Conservation (phyloP, 1,139 yeast species). For the Yamadazyma blattariae region DNA sequence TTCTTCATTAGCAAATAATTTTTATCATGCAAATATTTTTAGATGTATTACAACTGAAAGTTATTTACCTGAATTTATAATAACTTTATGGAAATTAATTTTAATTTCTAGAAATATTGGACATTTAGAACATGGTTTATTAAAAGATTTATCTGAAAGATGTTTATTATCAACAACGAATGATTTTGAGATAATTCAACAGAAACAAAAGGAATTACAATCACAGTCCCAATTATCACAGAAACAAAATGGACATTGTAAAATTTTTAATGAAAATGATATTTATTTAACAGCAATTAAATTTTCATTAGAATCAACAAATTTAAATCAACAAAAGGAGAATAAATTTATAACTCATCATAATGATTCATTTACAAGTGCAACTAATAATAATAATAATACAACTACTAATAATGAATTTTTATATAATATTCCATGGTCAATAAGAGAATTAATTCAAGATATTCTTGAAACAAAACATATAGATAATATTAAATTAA, state of each 20-base stretch:
- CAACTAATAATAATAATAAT: background rate
- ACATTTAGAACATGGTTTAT: slow-evolving; percentile 29
- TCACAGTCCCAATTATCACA: too few relatives aligned
- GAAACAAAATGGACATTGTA: slow-evolving; percentile 30
- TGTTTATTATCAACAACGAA: slow-evolving; percentile 24
- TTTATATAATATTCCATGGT: slow-evolving; percentile 38
- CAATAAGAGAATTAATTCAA: slow-evolving; percentile 33
- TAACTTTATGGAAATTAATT: slow-evolving; percentile 29
- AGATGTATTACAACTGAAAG: slow-evolving; percentile 35
- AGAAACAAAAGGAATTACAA: too few relatives aligned
- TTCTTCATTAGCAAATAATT: slow-evolving; percentile 43
- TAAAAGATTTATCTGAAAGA: slow-evolving; percentile 30
- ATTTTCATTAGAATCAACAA: slow-evolving; percentile 39
- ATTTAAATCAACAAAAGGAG: slow-evolving; percentile 17
- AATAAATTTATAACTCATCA: slow-evolving; percentile 9
- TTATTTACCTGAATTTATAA: slow-evolving; percentile 27
- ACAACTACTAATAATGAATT: background rate
- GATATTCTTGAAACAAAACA: slow-evolving; percentile 38
- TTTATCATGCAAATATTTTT: slow-evolving; percentile 53
- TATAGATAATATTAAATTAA: slow-evolving; percentile 27
- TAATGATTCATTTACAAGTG: slow-evolving; percentile 5
- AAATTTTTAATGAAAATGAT: slow-evolving; percentile 20
- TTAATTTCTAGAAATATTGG: slow-evolving; percentile 40
- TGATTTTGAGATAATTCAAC: too few relatives aligned
- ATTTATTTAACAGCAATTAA: slow-evolving; percentile 30